Evolutionary conservation across 257 asterid genomes (phyloP).

Genomic region (Nicotiana obtusifolia): DNA sequence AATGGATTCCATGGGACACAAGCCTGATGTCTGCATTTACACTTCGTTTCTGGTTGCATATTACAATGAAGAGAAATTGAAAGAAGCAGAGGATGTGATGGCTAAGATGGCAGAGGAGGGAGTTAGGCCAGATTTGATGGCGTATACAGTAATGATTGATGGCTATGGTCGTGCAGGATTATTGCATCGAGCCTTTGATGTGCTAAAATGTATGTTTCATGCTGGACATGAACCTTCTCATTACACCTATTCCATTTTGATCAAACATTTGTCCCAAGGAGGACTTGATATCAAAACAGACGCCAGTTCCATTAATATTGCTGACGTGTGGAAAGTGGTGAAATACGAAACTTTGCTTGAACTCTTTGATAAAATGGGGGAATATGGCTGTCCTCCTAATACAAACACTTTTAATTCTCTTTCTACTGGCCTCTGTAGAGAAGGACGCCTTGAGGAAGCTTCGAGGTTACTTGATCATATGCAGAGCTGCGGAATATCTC

Average conservation of each 20-base stretch:
- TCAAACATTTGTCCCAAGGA: slow-evolving; percentile 52
- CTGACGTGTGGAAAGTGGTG: slow-evolving; percentile 65
- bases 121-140: slow-evolving; percentile 50
- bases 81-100: slow-evolving; percentile 60
- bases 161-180: slow-evolving; percentile 68
- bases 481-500: slow-evolving; percentile 36
- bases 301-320: slow-evolving; percentile 30
- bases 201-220: slow-evolving; percentile 48
- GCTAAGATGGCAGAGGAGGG: slow-evolving; percentile 46
- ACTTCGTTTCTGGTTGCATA: slow-evolving; percentile 69
- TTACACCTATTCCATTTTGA: slow-evolving; percentile 52
- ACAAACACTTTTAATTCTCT: slow-evolving; percentile 41
- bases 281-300: slow-evolving; percentile 9
- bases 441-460: slow-evolving; percentile 50
- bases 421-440: slow-evolving; percentile 53
- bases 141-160: slow-evolving; percentile 63
- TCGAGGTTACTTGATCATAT: slow-evolving; percentile 51
- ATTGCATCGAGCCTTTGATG: slow-evolving; percentile 39
- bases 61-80: slow-evolving; percentile 63
- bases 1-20: slow-evolving; percentile 44
- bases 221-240: slow-evolving; percentile 61
- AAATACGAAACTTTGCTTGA: slow-evolving; percentile 43
- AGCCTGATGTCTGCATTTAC: slow-evolving; percentile 68
- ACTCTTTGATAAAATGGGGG: slow-evolving; percentile 57
- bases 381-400: slow-evolving; percentile 43